phyloP scores from a whole-genome alignment of 2,329 filamentous ascomycete genomes.

The Bisporella sp. region DNA sequence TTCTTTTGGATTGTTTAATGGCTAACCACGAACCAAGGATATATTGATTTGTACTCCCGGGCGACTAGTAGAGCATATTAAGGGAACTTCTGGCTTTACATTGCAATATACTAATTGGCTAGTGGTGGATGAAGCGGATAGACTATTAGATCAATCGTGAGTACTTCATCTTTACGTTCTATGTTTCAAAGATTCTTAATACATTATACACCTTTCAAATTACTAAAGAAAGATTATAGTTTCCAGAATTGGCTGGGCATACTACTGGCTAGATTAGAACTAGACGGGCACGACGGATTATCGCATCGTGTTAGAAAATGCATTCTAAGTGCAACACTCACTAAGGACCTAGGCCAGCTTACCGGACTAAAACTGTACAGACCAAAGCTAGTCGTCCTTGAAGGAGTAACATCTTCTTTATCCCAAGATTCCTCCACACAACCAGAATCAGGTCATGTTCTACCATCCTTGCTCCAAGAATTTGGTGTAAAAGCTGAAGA shows the following conservation, averaged over 20 bases:
- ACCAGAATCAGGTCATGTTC: slow-evolving; percentile 40
- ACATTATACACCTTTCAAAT: no score
- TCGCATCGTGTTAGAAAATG: slow-evolving; percentile 60
- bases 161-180: no score
- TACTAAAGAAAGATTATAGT: no score
- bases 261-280: slow-evolving; percentile 54
- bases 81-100: slow-evolving; percentile 74
- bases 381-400: slow-evolving; percentile 71
- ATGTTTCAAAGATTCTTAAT: no score
- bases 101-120: slow-evolving; percentile 79
- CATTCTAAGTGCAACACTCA: slow-evolving; percentile 88
- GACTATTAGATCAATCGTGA: slow-evolving; percentile 72
- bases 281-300: slow-evolving; percentile 5
- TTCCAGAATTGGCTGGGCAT: slow-evolving; percentile 85
- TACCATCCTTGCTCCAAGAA: slow-evolving; percentile 61
- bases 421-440: slow-evolving; percentile 23
- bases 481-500: slow-evolving; percentile 52
- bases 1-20: no score
- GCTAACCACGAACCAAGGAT: slow-evolving; percentile 30
- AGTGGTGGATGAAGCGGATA: slow-evolving; percentile 89
- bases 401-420: slow-evolving; percentile 34
- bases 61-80: slow-evolving; percentile 83
- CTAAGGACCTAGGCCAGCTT: slow-evolving; percentile 74
- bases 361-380: slow-evolving; percentile 64
- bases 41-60: slow-evolving; percentile 89